Conservation (phyloP, 2,329 filamentous ascomycete species). For the Stachybotrys echinatus region DNA sequence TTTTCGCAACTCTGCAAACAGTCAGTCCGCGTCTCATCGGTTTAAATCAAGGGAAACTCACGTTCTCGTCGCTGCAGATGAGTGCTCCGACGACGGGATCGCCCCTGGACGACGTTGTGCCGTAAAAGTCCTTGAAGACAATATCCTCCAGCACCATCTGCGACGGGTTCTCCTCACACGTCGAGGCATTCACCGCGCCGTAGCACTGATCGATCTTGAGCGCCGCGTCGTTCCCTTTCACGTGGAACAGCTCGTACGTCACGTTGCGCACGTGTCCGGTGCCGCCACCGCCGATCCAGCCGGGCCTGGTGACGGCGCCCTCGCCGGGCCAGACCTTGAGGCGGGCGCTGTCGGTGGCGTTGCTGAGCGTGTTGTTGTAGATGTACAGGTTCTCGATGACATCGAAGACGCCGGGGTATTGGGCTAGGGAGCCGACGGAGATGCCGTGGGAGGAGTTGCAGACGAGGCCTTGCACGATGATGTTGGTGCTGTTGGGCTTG, state of each 20-base stretch:
- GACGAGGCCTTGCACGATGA: conserved; percentile 58
- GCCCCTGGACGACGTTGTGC: conserved; percentile 8
- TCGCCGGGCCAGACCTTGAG: conserved; percentile 67
- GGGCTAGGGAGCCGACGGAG: conserved; percentile 62
- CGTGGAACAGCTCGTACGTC: conserved; percentile 55
- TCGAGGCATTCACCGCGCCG: conserved; percentile 3
- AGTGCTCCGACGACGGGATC: conserved; percentile 11
- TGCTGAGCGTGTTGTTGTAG: conserved; percentile 51
- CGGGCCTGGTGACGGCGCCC: conserved; percentile 27
- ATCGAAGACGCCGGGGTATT: conserved; percentile 57
- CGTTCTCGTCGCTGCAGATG: conserved; percentile 10
- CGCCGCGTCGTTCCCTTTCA: conserved; percentile 50
- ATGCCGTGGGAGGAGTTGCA: conserved; percentile 68
- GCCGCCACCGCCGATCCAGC: conserved; percentile 49
- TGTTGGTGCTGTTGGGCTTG: conserved; percentile 65
- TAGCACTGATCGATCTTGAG: conserved; percentile 8
- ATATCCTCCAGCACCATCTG: conserved; percentile 11
- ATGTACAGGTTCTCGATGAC: conserved; percentile 63
- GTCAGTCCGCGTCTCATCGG: background rate
- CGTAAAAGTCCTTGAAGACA: conserved; percentile 13
- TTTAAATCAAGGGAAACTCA: conserved; percentile 1
- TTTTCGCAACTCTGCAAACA: conserved; percentile 26
- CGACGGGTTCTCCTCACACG: conserved; percentile 7
- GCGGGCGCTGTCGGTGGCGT: conserved; percentile 57
- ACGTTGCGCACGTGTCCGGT: conserved; percentile 53